Conservation (phyloP, 2,329 filamentous ascomycete genomes). For the Exophiala oligosperma region DNA sequence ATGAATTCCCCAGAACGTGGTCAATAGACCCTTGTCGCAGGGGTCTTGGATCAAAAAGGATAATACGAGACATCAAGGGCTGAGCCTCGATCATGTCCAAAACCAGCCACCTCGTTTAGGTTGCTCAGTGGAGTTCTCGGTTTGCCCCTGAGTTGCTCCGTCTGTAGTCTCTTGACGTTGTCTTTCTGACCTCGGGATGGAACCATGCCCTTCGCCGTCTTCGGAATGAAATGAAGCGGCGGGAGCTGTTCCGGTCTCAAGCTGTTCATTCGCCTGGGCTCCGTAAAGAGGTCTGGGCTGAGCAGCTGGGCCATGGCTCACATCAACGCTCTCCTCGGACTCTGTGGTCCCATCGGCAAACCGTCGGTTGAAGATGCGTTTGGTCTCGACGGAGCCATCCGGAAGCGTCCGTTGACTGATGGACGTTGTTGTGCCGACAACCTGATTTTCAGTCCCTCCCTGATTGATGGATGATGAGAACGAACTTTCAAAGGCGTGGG, state of each 20-base stretch:
- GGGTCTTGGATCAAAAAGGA: no score
- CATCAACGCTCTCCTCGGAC: conserved; percentile 49
- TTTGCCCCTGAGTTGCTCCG: neutral
- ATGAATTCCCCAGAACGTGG: no score
- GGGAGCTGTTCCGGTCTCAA: neutral
- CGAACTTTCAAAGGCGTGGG: conserved; percentile 6
- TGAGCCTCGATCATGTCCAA: conserved; percentile 11
- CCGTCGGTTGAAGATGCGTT: conserved; percentile 56
- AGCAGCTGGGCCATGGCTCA: neutral
- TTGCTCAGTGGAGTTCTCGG: neutral
- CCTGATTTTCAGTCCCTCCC: conserved; percentile 7
- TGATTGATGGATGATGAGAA: conserved; percentile 1
- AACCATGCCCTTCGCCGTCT: neutral
- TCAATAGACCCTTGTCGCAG: no score
- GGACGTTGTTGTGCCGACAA: conserved; percentile 59
- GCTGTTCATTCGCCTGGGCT: neutral
- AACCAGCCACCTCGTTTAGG: conserved; percentile 21
- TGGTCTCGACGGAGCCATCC: conserved; percentile 60
- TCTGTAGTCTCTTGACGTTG: neutral
- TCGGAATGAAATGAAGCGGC: neutral
- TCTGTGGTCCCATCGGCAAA: conserved; percentile 63
- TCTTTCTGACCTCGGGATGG: neutral
- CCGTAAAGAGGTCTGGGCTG: neutral
- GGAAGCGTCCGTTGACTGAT: conserved; percentile 56
- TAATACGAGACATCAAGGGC: no score